Conservation (phyloP, 805 yeast species). For the Lachancea kluyveri region DNA sequence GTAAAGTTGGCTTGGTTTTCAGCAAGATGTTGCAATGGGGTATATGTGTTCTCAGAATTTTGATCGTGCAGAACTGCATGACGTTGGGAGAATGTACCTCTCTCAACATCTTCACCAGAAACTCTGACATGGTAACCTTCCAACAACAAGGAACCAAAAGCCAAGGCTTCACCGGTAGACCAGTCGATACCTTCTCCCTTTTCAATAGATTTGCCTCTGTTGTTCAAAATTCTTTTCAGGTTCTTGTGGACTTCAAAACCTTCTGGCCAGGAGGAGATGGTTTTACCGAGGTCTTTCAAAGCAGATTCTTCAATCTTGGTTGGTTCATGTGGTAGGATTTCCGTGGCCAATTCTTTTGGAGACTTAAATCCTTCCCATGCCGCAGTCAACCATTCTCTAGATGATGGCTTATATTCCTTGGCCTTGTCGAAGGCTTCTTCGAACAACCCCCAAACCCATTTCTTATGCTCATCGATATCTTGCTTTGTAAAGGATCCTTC, state of each 20-base stretch:
- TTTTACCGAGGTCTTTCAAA: conserved; percentile 72
- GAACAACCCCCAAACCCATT: conserved; percentile 94
- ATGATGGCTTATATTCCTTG: conserved; percentile 82
- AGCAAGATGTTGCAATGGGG: conserved; percentile 76
- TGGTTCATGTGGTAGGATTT: conserved; percentile 92
- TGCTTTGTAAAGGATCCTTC: conserved; percentile 88
- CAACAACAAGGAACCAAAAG: conserved; percentile 83
- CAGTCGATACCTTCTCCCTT: conserved; percentile 94
- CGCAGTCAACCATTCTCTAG: conserved; percentile 96
- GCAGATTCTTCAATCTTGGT: conserved; percentile 74
- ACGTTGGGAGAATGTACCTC: conserved; percentile 99
- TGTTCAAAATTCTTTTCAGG: conserved; percentile 86
- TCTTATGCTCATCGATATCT: conserved; percentile 92
- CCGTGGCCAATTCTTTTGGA: conserved; percentile 93
- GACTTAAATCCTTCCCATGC: conserved; percentile 99
- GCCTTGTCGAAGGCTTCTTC: conserved; percentile 87
- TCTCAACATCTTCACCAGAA: conserved; percentile 99
- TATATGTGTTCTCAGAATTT: conserved; percentile 70
- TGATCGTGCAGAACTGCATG: conserved; percentile 98
- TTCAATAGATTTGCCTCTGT: conserved; percentile 81
- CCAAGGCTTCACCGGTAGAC: conserved; percentile 99
- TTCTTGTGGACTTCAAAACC: conserved; percentile 89
- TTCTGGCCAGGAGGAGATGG: conserved; percentile 78
- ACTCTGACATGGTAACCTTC: conserved; percentile 97
- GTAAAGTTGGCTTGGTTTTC: conserved; percentile 81